phyloP scores from a whole-genome alignment of 371 early-diverging fungal genomes.

The Mucor irregularis region DNA sequence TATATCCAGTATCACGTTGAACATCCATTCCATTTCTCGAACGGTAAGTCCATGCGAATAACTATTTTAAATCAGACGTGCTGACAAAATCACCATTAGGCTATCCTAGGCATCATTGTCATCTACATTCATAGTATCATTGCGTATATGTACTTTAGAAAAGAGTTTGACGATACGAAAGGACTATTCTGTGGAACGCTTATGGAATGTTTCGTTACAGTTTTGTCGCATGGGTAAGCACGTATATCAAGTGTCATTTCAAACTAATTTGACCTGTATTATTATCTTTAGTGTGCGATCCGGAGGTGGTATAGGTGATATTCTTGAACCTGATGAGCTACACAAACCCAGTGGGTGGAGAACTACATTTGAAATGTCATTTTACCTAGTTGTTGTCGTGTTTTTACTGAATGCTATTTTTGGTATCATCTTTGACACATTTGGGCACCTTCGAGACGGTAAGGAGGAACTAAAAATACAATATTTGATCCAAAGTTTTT shows the following conservation, averaged over 20 bases:
- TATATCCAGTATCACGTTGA: conserved; percentile 57
- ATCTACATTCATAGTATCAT: conserved; percentile 56
- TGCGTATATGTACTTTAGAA: conserved; percentile 54
- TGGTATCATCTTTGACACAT: conserved; percentile 66
- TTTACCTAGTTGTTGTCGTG: conserved; percentile 58
- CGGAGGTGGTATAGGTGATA: conserved; percentile 61
- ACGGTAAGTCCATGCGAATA: conserved; percentile 41
- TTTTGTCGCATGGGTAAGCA: conserved; percentile 51
- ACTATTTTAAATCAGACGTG: too few species aligned
- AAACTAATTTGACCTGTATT: neutral
- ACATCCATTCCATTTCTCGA: conserved; percentile 52
- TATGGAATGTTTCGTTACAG: conserved; percentile 51
- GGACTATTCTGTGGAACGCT: conserved; percentile 53
- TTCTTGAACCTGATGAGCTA: conserved; percentile 37
- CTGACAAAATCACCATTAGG: too few species aligned
- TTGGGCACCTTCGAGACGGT: conserved; percentile 61
- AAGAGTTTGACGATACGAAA: conserved; percentile 44
- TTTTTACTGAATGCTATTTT: conserved; percentile 62
- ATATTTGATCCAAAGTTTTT: neutral
- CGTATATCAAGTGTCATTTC: neutral
- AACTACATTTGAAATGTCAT: conserved; percentile 55
- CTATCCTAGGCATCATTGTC: conserved; percentile 51
- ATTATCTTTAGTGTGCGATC: conserved; percentile 38
- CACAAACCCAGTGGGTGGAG: conserved; percentile 47
- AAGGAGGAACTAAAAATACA: conserved; percentile 3